phyloP scores from a whole-genome alignment of 768 basidiomycete species.

The Mycena venus region DNA sequence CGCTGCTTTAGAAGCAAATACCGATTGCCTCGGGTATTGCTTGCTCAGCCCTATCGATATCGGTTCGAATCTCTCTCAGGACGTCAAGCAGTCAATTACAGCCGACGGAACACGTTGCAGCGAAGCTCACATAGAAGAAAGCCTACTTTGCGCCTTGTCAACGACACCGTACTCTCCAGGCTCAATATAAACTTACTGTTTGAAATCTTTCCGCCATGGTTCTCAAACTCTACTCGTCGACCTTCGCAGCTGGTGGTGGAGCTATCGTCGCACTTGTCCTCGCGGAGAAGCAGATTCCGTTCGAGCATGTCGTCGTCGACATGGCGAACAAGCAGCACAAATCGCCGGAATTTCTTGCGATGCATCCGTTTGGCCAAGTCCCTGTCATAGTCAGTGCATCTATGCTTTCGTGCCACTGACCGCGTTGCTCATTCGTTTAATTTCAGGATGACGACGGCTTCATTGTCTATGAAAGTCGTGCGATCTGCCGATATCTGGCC shows the following conservation, averaged over 20 bases:
- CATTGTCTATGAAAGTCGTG: constrained; percentile 5
- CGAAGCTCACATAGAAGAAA: too few relatives aligned
- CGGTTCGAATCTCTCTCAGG: too few relatives aligned
- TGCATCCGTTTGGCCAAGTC: neutral
- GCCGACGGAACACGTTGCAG: too few relatives aligned
- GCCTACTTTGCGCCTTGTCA: too few relatives aligned
- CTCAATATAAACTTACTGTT: too few relatives aligned
- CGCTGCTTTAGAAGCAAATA: too few relatives aligned
- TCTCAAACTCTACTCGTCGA: neutral
- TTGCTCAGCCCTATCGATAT: too few relatives aligned
- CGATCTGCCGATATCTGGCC: constrained; percentile 2
- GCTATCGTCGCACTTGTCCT: neutral
- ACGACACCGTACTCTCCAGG: too few relatives aligned
- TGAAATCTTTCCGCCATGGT: neutral
- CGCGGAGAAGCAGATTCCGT: neutral
- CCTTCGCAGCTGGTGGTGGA: neutral
- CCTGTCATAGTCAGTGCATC: neutral
- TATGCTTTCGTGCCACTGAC: neutral
- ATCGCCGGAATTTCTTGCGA: neutral
- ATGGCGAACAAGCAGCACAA: neutral
- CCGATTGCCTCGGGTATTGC: too few relatives aligned
- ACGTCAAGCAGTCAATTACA: too few relatives aligned
- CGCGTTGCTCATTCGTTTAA: neutral
- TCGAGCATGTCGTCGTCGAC: neutral
- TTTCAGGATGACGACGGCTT: constrained; percentile 13